Evolutionary conservation across 192 early-diverging fungal genomes (phyloP).

Genomic region (Cladochytrium replicatum): DNA sequence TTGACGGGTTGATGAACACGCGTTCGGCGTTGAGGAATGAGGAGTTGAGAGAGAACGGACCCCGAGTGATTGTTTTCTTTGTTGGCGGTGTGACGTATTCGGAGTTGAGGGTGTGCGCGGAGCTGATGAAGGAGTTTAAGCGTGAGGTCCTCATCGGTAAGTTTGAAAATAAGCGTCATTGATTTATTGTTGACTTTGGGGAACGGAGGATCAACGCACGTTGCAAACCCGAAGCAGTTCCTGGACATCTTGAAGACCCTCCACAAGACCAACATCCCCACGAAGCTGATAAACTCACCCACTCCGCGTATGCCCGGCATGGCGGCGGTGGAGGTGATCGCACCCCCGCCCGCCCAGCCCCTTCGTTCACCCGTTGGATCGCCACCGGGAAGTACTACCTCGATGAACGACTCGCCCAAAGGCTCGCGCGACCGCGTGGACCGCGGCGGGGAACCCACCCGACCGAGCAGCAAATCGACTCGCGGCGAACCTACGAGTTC

Average conservation of each 20-base stretch:
- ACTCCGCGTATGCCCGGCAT: background rate
- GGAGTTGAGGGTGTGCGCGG: slow-evolving; percentile 62
- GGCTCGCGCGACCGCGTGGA: no score
- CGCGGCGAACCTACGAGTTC: no score
- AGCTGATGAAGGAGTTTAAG: slow-evolving; percentile 47
- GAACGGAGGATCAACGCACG: slow-evolving; percentile 57
- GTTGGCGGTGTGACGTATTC: slow-evolving; percentile 71
- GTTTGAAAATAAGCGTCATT: background rate
- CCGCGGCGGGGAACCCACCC: no score
- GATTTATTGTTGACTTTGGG: background rate
- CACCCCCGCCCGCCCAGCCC: background rate
- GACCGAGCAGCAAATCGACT: no score
- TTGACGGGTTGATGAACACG: background rate
- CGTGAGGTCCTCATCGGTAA: slow-evolving; percentile 66
- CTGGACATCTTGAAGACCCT: slow-evolving; percentile 52
- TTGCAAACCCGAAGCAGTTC: slow-evolving; percentile 59
- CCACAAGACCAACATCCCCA: slow-evolving; percentile 31
- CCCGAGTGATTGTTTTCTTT: slow-evolving; percentile 64
- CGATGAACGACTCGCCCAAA: no score
- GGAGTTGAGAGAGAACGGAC: slow-evolving; percentile 41
- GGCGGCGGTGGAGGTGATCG: background rate
- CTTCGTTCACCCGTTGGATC: background rate
- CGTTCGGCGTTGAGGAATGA: slow-evolving; percentile 1
- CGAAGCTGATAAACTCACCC: background rate
- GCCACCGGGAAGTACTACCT: no score